phyloP scores from a whole-genome alignment of 768 basidiomycete genomes.

The Suillus placidus region DNA sequence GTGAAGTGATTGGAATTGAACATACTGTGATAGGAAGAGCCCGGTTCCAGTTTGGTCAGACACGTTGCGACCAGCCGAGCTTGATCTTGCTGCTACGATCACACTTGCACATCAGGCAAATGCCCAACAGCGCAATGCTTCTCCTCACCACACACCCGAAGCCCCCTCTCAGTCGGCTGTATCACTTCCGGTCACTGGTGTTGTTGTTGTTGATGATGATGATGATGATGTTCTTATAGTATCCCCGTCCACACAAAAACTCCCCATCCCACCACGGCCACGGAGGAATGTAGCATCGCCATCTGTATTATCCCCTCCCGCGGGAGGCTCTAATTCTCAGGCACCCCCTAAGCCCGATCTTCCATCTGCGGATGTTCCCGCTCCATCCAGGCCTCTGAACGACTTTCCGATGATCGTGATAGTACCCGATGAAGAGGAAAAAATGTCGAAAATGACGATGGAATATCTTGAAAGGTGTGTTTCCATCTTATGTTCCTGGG shows the following conservation, averaged over 20 bases:
- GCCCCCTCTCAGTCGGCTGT: slow-evolving; percentile 1
- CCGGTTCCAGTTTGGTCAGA: slow-evolving; percentile 35
- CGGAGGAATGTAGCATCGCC: slow-evolving; percentile 14
- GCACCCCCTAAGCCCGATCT: background rate
- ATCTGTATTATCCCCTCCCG: background rate
- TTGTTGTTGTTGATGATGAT: too few relatives aligned
- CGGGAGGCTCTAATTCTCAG: background rate
- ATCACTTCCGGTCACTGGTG: background rate
- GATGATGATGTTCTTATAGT: slow-evolving; percentile 2
- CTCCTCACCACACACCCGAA: background rate
- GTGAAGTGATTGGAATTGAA: background rate
- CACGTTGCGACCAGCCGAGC: slow-evolving; percentile 27
- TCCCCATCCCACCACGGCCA: slow-evolving; percentile 27
- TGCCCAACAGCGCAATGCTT: slow-evolving; percentile 14
- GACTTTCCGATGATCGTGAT: background rate
- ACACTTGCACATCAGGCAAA: slow-evolving; percentile 29
- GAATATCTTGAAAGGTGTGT: slow-evolving; percentile 33
- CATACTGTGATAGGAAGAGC: slow-evolving; percentile 28
- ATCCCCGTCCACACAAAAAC: slow-evolving; percentile 13
- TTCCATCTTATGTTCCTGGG: slow-evolving; percentile 1
- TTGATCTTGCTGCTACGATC: slow-evolving; percentile 33
- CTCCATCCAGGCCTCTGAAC: background rate
- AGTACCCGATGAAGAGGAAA: slow-evolving; percentile 20
- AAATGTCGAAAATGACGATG: slow-evolving; percentile 33
- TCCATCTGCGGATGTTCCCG: slow-evolving; percentile 1